Conservation (phyloP, 768 basidiomycete species). For the Rhizopogon sp. region DNA sequence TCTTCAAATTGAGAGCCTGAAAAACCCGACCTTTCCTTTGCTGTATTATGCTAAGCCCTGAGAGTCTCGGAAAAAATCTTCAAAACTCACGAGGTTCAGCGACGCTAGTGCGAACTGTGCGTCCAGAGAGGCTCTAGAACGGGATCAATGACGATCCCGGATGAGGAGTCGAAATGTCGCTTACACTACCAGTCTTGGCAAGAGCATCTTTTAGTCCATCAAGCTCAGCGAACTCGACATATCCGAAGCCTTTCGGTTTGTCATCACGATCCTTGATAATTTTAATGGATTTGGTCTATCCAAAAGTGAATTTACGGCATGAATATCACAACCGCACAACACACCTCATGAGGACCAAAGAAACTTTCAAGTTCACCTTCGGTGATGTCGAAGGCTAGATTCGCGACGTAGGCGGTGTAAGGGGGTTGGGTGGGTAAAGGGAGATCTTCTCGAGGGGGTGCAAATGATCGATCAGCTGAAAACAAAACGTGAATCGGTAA, state of each 20-base stretch:
- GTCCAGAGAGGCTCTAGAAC: constrained; percentile 62
- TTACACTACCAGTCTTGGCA: constrained; percentile 61
- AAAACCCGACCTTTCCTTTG: constrained; percentile 68
- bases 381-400: constrained; percentile 88
- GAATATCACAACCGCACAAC: constrained; percentile 8
- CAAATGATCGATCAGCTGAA: constrained; percentile 51
- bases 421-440: constrained; percentile 95
- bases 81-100: constrained; percentile 85
- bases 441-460: constrained; percentile 77
- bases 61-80: background rate
- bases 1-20: constrained; percentile 53
- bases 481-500: constrained; percentile 10
- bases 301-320: background rate
- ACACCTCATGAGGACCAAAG: constrained; percentile 64
- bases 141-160: background rate
- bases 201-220: constrained; percentile 86
- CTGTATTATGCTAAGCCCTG: constrained; percentile 33
- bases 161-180: constrained; percentile 20
- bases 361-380: constrained; percentile 79
- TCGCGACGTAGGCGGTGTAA: constrained; percentile 96
- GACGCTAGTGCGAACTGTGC: constrained; percentile 85
- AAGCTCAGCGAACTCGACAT: constrained; percentile 88
- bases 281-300: constrained; percentile 77
- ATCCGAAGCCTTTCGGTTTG: constrained; percentile 97
- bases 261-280: constrained; percentile 92